Percentiles rank a stretch among this genome's conserved stretches.
Conservation (phyloP, 2,329 filamentous ascomycete genomes). For the Cordyceps tenuipes region DNA sequence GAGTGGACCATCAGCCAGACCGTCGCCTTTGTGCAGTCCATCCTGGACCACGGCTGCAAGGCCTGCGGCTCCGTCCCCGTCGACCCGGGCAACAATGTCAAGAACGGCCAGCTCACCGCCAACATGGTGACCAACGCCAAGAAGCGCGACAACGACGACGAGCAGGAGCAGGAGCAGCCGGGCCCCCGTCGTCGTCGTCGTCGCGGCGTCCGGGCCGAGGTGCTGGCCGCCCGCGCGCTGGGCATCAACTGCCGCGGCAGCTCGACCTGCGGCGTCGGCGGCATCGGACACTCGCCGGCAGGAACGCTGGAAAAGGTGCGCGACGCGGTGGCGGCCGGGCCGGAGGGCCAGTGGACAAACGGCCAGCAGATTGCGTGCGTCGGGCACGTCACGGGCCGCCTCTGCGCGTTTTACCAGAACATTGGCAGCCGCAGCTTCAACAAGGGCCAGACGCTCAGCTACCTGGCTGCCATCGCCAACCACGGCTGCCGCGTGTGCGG, state of each 20-base stretch:
- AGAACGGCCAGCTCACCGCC: constrained; percentile 13
- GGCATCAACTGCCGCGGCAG: constrained; percentile 12
- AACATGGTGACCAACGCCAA: constrained; percentile 14
- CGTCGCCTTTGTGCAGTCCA: constrained; percentile 5
- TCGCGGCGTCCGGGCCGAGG: background rate
- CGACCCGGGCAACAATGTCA: constrained; percentile 14
- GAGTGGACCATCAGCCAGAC: constrained; percentile 14
- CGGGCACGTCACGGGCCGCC: constrained; percentile 7
- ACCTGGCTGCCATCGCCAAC: background rate
- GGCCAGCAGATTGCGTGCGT: constrained; percentile 13
- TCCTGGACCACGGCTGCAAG: constrained; percentile 6
- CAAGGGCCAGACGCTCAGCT: constrained; percentile 10
- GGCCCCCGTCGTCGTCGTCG: no score
- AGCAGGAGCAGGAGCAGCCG: no score
- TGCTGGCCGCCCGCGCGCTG: constrained; percentile 6
- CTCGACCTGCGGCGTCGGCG: constrained; percentile 12
- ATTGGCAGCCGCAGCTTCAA: constrained; percentile 10
- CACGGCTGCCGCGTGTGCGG: constrained; percentile 11
- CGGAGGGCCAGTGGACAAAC: background rate
- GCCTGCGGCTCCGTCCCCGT: constrained; percentile 10
- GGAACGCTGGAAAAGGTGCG: constrained; percentile 11
- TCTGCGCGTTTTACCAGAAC: constrained; percentile 14
- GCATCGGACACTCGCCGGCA: constrained; percentile 7
- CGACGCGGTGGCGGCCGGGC: constrained; percentile 10
- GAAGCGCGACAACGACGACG: no score